These are phyloP conservation scores for Rubia yunnanensis DNA, from an alignment of 257 asterid genomes.

Conservation along the genomic window DNA sequence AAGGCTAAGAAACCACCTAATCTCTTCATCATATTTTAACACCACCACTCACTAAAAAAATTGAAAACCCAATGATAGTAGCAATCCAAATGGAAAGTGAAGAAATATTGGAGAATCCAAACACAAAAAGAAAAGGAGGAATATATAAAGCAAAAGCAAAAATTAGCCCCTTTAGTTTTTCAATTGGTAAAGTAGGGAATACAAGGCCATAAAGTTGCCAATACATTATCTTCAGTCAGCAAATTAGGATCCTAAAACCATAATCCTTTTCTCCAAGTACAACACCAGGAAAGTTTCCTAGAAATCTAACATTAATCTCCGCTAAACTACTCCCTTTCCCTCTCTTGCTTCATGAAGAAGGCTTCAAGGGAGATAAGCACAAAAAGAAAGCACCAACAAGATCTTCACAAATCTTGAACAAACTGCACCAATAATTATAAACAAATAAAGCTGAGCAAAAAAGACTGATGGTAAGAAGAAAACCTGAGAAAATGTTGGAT, in stretches of 20 bases:
- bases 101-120: slow-evolving; percentile 25
- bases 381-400: neutral
- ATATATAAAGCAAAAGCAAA: slow-evolving; percentile 35
- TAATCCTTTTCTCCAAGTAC: slow-evolving; percentile 2
- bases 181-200: slow-evolving; percentile 27
- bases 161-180: slow-evolving; percentile 28
- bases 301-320: neutral
- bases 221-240: slow-evolving; percentile 16
- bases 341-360: slow-evolving; percentile 9
- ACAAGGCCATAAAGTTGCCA: slow-evolving; percentile 35
- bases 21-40: slow-evolving; percentile 21
- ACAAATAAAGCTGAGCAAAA: neutral
- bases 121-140: slow-evolving; percentile 16
- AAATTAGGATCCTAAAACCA: slow-evolving; percentile 3
- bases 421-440: neutral
- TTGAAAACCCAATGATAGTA: slow-evolving; percentile 2
- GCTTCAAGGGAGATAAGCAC: neutral
- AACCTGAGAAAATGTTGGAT: neutral
- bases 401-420: neutral
- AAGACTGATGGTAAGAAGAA: neutral
- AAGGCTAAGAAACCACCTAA: slow-evolving; percentile 26
- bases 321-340: too few species aligned
- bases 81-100: slow-evolving; percentile 28
- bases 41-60: slow-evolving; percentile 1
- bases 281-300: slow-evolving; percentile 11